Base-by-base conservation (phyloP, 352 stramenopile species). In the Phytopythium sindhum region DNA sequence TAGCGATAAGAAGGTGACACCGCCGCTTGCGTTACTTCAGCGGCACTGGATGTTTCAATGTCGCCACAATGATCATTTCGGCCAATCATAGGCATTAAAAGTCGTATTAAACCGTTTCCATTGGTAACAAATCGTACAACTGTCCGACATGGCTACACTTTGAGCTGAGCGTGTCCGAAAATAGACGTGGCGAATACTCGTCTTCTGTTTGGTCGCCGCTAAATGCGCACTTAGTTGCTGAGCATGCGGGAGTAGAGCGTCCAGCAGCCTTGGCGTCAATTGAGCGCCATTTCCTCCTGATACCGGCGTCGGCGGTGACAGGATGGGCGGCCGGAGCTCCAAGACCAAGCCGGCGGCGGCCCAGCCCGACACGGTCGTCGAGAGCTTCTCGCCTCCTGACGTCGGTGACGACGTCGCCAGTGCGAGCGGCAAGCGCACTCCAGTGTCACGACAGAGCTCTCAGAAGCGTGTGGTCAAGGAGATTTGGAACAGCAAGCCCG, bases 291-390 rank as follows among this genome's bases (percentile, higher is more conserved):
- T 44, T 15, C 19, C 15, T 24, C 12, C 50, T 10, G 7, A 11
- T 39, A 39, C 7, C 33, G 33, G 33, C 1, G 7, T 39, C 23
- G 24, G 24, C 15, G n/a, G 45, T 23, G n/a, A 52, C 48, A 62
- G 50, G 28, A 89, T 90, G 81, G 80, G 81, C 48, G 74, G 63
- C 14, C 74, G 60, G 64, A 77, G 65, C 73, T 91, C 78, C 70
- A 91, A 90, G 73, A 78, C 72, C 47, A 71, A 69, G 61, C 75
- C 72, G 37, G 52, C 51, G 50, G 29, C 41, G 59, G 21, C 23
- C 44, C 48, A 65, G 37, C 31, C 53, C 8, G 64, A 72, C 56
- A 79, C 72, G 2, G 33, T 68, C 47, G 65, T 84, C 41, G 65
- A 79, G 35, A 65, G 41, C 15, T 76, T 67, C 45, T 33, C 35